Base-by-base conservation (phyloP, 2,329 filamentous ascomycete genomes). In the Amylocarpus encephaloides region DNA sequence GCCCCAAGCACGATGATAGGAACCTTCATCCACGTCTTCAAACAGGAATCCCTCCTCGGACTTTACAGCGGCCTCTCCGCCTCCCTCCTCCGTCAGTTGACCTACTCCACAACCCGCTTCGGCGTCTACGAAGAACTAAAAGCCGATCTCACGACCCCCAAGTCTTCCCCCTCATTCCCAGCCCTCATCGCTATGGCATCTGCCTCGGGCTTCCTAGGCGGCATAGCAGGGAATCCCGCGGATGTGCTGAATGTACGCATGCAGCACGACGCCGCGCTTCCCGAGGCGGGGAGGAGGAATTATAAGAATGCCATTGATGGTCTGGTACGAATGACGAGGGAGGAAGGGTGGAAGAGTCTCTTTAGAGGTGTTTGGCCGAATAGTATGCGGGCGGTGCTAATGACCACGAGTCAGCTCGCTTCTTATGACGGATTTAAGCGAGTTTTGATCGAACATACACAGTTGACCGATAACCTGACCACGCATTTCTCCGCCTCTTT, bases 241-340 rank as follows among this genome's bases (percentile, higher is more conserved):
- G 93, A 98, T 67, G 90, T 98, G 32, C 77, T 96, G 64, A 98
- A 98, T 70, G 93, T 98, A 44, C 88, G 93, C 59, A 98, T 98
- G 93, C 93, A 98, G 72, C 88, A 95, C 70, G 93, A 85, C 64
- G 84, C 87, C 2, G 82, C 89, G 0, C 80, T 96, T 1, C 86
- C 90, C 0, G 63, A 71, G 1, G 77, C 77, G 5, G 74, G 94
- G 64, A 82, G 88, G 43, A 80, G 92, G 50, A 93, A 95, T 69
- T 98, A 98, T 73, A 85, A 82, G 56, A 80, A 97, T 68, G 93
- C 91, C 2, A 68, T 96, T 43, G 85, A 97, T 66, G 93, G 93
- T 26, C 75, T 97, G 62, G 71, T 86, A 22, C 83, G 88, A 57
- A 95, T 97, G 88, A 78, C 84, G n/a, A 79, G 85, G 49, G 82